Base-by-base conservation (phyloP, 179 eudicot species). In the Vitellaria paradoxa region DNA sequence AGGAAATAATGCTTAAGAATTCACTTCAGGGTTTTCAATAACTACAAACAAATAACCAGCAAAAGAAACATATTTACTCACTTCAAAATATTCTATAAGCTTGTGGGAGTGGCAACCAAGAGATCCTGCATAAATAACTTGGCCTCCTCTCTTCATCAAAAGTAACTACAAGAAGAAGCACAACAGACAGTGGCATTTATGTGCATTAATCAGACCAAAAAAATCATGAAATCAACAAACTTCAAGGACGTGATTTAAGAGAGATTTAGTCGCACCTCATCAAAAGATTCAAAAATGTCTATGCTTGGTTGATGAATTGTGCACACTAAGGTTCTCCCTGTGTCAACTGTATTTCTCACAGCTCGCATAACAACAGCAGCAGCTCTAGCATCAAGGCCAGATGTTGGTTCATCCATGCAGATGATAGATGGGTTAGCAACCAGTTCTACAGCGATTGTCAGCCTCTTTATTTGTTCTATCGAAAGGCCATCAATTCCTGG, bases 101-200 rank as follows among this genome's bases (percentile, higher is more conserved):
- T 82, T 80, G 56, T 78, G 72, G 15, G 94, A 92, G 3, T 74
- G 85, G 67, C 76, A 83, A 72, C 97, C 97, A 10, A 90, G 87
- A 72, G 88, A 87, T 65, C 94, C 97, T 23, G 84, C 89, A 72
- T 90, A 92, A 23, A 90, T 89, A 49, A 90, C 87, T 78, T 86
- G 89, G 15, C 97, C 97, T 62, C 97, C 97, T 86, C 94, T 85
- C 87, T 92, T 92, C 94, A 92, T 88, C 80, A 92, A 65, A 49
- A 92, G 77, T 45, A 92, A 89, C 97, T 91, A 76, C 63, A 30
- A 30, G 37, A 84, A 21, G 18, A 75, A 26, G 61, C 49, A 49
- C n/a, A 46, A 49, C 65, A 49, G n/a, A 37, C 4, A 77, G 68
- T 74, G 57, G 50, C 75, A 40, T 40, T 45, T 20, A 46, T 74